Base-by-base conservation (phyloP, 1,284 basidiomycete genomes). In the Jaminaea rosea region DNA sequence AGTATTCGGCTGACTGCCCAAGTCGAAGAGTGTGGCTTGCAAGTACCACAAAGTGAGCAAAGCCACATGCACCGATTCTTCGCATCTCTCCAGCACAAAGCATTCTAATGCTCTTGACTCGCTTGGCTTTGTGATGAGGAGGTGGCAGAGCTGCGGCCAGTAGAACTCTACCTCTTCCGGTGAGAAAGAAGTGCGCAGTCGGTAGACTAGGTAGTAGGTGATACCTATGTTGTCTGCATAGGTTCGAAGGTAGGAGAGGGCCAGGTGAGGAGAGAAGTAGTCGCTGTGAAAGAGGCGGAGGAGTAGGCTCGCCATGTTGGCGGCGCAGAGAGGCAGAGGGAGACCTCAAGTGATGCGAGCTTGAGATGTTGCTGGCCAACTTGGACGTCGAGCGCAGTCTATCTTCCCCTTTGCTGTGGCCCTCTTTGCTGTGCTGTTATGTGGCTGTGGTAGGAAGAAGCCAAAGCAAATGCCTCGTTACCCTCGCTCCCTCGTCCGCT, bases 1-100 rank as follows among this genome's bases (percentile, higher is more conserved):
- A 1, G 90, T 84, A 55, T 84, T 81, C 41, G 76, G 75, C 8
- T 83, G 52, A 15, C 47, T 37, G 3, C 65, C 59, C 36, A 72
- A 60, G 48, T 73, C 71, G 26, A 58, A 60, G 27, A 71, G 67
- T 11, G 68, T 58, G 1, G 71, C 71, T 48, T 73, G 71, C 37
- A 73, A 65, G 63, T 62, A 62, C 71, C 71, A 73, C 4, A 72
- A 60, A 4, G 71, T 73, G 13, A 73, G 50, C 21, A 73, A 61
- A 0, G 71, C 71, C 26, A 65, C 62, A 50, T 73, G 71, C 23
- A 72, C 69, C 13, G 61, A 63, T 47, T 70, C 62, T 23, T 58
- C 67, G 52, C 69, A 72, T 31, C 66, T 49, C 23, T 69, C 53
- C 0, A 73, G 59, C 28, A 73, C 60, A 49, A 69, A 73, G 46